Evolutionary conservation across 2,329 filamentous ascomycete species (phyloP).

Genomic region (Myriosclerotinia curreyana): DNA sequence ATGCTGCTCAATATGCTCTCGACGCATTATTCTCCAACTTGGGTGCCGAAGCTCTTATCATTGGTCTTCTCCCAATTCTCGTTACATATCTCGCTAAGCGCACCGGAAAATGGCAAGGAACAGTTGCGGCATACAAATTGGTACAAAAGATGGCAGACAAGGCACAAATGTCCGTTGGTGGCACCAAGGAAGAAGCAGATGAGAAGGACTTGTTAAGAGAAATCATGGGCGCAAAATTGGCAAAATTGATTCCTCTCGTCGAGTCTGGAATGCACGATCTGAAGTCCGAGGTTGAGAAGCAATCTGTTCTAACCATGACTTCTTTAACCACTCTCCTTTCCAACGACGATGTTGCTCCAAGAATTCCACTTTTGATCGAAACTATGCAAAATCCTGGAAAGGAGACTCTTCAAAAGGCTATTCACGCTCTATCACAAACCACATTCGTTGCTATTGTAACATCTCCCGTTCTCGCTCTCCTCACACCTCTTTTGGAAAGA

Average conservation of each 20-base stretch:
- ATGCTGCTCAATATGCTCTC: slow-evolving; percentile 90
- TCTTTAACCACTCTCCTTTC: slow-evolving; percentile 84
- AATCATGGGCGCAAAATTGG: slow-evolving; percentile 83
- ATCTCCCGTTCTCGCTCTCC: slow-evolving; percentile 87
- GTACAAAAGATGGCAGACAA: slow-evolving; percentile 94
- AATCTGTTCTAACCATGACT: slow-evolving; percentile 88
- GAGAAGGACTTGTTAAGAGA: slow-evolving; percentile 89
- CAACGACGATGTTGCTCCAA: slow-evolving; percentile 93
- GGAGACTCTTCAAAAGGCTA: slow-evolving; percentile 88
- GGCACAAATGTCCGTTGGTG: slow-evolving; percentile 77
- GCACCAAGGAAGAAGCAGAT: slow-evolving; percentile 75
- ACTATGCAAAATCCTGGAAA: slow-evolving; percentile 92
- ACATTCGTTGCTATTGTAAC: slow-evolving; percentile 98
- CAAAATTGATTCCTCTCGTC: slow-evolving; percentile 83
- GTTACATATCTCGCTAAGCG: slow-evolving; percentile 73
- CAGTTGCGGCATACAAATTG: slow-evolving; percentile 78
- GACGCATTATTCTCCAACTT: slow-evolving; percentile 82
- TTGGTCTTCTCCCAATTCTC: slow-evolving; percentile 76
- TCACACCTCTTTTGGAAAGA: slow-evolving; percentile 92
- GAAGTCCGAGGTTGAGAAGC: slow-evolving; percentile 84
- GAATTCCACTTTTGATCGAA: slow-evolving; percentile 88
- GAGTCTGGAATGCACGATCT: slow-evolving; percentile 95
- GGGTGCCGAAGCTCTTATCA: slow-evolving; percentile 76
- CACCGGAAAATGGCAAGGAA: slow-evolving; percentile 96
- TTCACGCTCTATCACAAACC: slow-evolving; percentile 92